phyloP scores from a whole-genome alignment of 2,329 filamentous ascomycete genomes.

The Helotiales sp. region DNA sequence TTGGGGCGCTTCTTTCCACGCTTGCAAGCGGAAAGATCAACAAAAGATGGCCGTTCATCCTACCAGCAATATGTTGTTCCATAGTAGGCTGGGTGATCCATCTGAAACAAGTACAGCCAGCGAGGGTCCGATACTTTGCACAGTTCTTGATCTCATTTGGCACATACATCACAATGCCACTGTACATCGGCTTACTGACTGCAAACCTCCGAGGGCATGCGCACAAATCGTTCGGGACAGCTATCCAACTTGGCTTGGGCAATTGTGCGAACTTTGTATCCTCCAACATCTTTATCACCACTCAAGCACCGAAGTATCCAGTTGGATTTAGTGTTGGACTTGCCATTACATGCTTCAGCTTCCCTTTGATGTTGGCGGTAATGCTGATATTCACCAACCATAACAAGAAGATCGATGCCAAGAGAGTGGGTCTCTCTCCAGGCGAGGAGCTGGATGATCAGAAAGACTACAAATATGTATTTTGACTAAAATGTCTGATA shows the following conservation, averaged over 20 bases:
- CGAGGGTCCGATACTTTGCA: slow-evolving; percentile 36
- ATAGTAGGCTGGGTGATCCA: slow-evolving; percentile 33
- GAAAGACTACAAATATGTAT: slow-evolving; percentile 17
- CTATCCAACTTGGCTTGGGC: slow-evolving; percentile 43
- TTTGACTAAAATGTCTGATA: background rate
- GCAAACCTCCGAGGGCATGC: slow-evolving; percentile 43
- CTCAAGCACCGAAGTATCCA: slow-evolving; percentile 39
- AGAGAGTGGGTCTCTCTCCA: slow-evolving; percentile 3
- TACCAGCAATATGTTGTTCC: slow-evolving; percentile 36
- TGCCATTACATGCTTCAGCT: slow-evolving; percentile 25
- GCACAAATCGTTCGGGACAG: slow-evolving; percentile 42
- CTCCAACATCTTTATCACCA: slow-evolving; percentile 42
- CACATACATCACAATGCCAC: slow-evolving; percentile 37
- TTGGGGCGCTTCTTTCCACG: slow-evolving; percentile 32
- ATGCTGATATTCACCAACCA: slow-evolving; percentile 11
- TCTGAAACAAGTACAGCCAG: slow-evolving; percentile 1
- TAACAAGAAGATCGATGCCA: slow-evolving; percentile 14
- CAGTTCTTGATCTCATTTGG: slow-evolving; percentile 38
- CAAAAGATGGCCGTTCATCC: slow-evolving; percentile 39
- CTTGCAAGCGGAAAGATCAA: slow-evolving; percentile 34
- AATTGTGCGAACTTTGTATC: slow-evolving; percentile 46
- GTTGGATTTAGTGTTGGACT: slow-evolving; percentile 41
- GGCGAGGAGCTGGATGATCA: slow-evolving; percentile 18
- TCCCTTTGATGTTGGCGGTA: slow-evolving; percentile 6
- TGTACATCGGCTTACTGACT: slow-evolving; percentile 38